Base-by-base conservation (phyloP, 2,329 filamentous ascomycete genomes). In the Zymoseptoria tritici region DNA sequence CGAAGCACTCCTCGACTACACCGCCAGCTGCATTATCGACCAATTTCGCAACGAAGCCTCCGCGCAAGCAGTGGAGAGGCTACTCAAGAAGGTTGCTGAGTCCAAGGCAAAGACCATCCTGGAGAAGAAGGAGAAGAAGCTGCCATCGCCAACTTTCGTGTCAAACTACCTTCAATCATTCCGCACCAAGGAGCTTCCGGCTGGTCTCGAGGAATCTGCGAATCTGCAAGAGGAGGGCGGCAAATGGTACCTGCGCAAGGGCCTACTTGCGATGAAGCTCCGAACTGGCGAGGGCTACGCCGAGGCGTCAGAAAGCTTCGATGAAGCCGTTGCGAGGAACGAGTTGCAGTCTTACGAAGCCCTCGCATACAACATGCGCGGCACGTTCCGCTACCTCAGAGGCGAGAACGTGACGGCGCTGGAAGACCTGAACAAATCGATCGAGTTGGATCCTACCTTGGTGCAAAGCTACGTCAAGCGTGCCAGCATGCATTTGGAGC, bases 121-220 rank as follows among this genome's bases (percentile, higher is more conserved):
- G 58, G 85, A 83, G 70, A 83, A 83, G 61, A 93, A 92, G 76
- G 83, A 83, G 69, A 89, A 91, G 79, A 93, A 90, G 78, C 83
- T 99, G 55, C 94, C 94, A 20, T 97, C 92, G 76, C 89, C 94
- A 29, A 97, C 92, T 11, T 99, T 97, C 69, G 92, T 99, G 67
- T 91, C 91, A 73, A 99, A 99, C 81, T 99, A 99, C 77, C 87
- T 99, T 31, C 93, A 97, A 79, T 97, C 93, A 80, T 99, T 99
- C 88, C 89, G 94, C 62, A 81, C 86, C 60, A 90, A 89, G 79
- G 81, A 85, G 54, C 83, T 90, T 1, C 93, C 94, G 3, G 85
- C 81, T 62, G 93, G 91, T 11, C 80, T 99, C 56, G 91, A 93
- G 61, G 90, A 95, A 67, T 83, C 85, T 7, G 85, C 81, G n/a